A percentile compares a stretch with the other conserved stretches of the same genome.
phyloP scores from a whole-genome alignment of 1,284 basidiomycete species.

The Peniophora sp. region DNA sequence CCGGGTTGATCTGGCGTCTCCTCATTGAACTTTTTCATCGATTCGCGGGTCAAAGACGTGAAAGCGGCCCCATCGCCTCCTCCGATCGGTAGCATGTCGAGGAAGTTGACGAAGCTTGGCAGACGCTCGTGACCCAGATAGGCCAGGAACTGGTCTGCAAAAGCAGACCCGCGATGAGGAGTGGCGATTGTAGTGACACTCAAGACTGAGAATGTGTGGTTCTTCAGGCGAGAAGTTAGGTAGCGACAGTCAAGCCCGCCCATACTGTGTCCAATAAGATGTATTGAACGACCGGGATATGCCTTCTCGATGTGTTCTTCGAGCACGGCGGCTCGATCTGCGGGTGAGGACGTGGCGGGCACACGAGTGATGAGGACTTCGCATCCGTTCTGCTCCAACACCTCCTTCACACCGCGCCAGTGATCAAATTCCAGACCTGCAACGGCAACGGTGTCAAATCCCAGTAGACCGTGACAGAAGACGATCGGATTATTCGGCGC shows the following conservation, averaged over 20 bases:
- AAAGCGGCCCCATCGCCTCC: conserved; percentile 91
- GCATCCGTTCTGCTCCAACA: conserved; percentile 79
- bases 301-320: conserved; percentile 70
- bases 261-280: conserved; percentile 94
- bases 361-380: conserved; percentile 90
- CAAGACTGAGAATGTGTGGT: conserved; percentile 62
- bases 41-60: conserved; percentile 75
- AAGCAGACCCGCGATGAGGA: conserved; percentile 88
- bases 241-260: conserved; percentile 92
- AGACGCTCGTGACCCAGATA: conserved; percentile 65
- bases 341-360: conserved; percentile 81
- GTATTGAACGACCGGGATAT: conserved; percentile 77
- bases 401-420: conserved; percentile 93
- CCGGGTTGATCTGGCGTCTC: conserved; percentile 70
- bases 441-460: conserved; percentile 75
- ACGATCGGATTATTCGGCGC: conserved; percentile 80
- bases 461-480: conserved; percentile 90
- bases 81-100: conserved; percentile 79
- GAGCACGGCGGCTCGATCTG: conserved; percentile 84
- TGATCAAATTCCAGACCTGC: conserved; percentile 74
- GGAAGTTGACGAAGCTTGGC: conserved; percentile 54
- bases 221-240: conserved; percentile 64
- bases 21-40: conserved; percentile 86
- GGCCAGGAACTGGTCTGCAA: conserved; percentile 87
- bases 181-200: conserved; percentile 91